phyloP scores from a whole-genome alignment of 441 rosid genomes.

The Melastoma candidum region DNA sequence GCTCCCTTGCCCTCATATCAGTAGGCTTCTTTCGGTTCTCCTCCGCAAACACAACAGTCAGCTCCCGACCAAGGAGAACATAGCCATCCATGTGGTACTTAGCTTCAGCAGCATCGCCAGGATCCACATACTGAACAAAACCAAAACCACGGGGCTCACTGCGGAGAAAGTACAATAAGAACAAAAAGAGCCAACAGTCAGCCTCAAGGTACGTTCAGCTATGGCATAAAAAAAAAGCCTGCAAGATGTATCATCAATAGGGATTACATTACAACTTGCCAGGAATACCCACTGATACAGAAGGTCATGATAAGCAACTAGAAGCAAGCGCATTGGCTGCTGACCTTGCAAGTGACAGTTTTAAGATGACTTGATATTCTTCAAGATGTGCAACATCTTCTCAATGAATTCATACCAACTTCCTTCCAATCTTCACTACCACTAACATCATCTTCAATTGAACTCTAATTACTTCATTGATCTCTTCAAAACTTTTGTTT shows the following conservation, averaged over 20 bases:
- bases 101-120: constrained; percentile 66
- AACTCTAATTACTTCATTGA: constrained; percentile 41
- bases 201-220: neutral
- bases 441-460: constrained; percentile 34
- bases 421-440: constrained; percentile 44
- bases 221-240: neutral
- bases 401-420: constrained; percentile 48
- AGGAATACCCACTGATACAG: constrained; percentile 10
- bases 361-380: constrained; percentile 40
- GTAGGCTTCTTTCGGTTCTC: constrained; percentile 63
- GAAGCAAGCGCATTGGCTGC: constrained; percentile 32
- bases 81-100: constrained; percentile 60
- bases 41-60: constrained; percentile 58
- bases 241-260: constrained; percentile 18
- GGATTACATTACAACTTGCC: constrained; percentile 8
- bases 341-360: constrained; percentile 60
- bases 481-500: constrained; percentile 62
- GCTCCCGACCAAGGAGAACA: constrained; percentile 51
- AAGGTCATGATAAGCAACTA: constrained; percentile 19
- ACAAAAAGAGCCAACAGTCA: neutral
- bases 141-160: constrained; percentile 89
- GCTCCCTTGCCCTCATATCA: constrained; percentile 70
- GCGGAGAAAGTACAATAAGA: constrained; percentile 12
- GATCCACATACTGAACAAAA: constrained; percentile 54
- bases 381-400: constrained; percentile 57